Base-by-base conservation (phyloP, 1,284 basidiomycete species). In the Ganoderma leucocontextum region DNA sequence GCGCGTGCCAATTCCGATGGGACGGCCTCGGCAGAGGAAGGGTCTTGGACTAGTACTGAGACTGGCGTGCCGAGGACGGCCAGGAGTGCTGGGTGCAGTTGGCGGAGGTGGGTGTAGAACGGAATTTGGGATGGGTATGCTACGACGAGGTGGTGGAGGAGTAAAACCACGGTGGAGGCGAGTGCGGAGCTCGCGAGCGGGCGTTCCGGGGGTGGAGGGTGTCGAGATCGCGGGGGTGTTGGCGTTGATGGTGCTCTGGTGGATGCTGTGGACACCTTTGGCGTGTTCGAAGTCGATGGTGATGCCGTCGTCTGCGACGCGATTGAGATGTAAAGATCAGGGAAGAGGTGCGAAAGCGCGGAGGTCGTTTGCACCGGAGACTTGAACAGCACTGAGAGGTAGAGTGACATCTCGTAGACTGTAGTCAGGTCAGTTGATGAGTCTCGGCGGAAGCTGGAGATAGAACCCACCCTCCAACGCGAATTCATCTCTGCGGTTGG, bases 361-460 rank as follows among this genome's bases (percentile, higher is more conserved):
- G 90, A 85, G 3, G 84, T 85, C 6, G 86, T 86, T 77, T 93
- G 88, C 36, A 81, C 81, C 0, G 86, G 82, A 4, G 85, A 86
- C 63, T 84, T 81, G 79, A 91, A 93, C 19, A 91, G 72, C 29
- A 86, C 80, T 29, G 90, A 85, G 36, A 92, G 82, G 75, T 84
- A 85, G n/a, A 93, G 80, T 0, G 91, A 93, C 4, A 85, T 90
- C 79, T 93, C 89, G 75, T 92, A 92, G 5, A 86, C 91, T 92
- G 73, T 19, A 49, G 41, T 15, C 38, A 55, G 52, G 35, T 44
- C 38, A 60, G 22, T 22, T 36, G 60, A 22, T 19, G 49, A 55
- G 15, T 13, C 25, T 52, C 55, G 25, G 35, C 19, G 15, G 33
- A 19, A 19, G 35, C 38, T 10, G 22, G 19, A 44, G n/a, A 19